Base-by-base conservation (phyloP, 257 asterid species). In the Petrea volubilis region DNA sequence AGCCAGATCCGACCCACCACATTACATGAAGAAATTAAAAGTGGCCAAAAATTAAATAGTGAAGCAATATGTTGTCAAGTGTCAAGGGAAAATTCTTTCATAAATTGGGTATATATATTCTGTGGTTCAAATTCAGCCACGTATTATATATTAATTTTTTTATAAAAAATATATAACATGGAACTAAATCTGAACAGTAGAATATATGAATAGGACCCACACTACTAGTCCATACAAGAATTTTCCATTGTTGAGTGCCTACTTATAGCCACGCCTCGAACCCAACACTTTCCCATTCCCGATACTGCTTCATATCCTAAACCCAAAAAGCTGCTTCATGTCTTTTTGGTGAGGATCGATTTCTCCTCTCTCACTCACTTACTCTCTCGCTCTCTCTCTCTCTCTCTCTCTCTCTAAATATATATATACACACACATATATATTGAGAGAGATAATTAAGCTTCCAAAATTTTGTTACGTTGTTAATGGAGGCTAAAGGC, bases 401-500 rank as follows among this genome's bases (percentile, higher is more conserved):
- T 38, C 4, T 38, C 43, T 38, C 60, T 27, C n/a, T 36, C 29
- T 34, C 29, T 20, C 13, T 71, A 7, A 7, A 3, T 33, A 33
- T 33, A 2, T 2, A 33, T 3, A 7, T 33, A 33, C 7, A 33
- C 38, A 33, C 38, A 2, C 6, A 9, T 29, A 25, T 55, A 21
- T 33, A 11, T 36, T n/a, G n/a, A n/a, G n/a, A n/a, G n/a, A n/a
- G 21, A 0, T 10, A 62, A 21, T 12, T 25, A 8, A 33, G 33
- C 70, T 34, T 44, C 31, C 7, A 50, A 29, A 1, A 4, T 13
- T 27, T 29, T 10, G 25, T 49, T 25, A 12, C 6, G 7, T 25
- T 12, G 0, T 15, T 10, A 20, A 88, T 89, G 96, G 97, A 89
- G 77, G 79, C 77, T 29, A 85, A 83, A 73, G 90, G 75, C 28